phyloP scores from a whole-genome alignment of 192 early-diverging fungal species.

The Dissophora globulifera region DNA sequence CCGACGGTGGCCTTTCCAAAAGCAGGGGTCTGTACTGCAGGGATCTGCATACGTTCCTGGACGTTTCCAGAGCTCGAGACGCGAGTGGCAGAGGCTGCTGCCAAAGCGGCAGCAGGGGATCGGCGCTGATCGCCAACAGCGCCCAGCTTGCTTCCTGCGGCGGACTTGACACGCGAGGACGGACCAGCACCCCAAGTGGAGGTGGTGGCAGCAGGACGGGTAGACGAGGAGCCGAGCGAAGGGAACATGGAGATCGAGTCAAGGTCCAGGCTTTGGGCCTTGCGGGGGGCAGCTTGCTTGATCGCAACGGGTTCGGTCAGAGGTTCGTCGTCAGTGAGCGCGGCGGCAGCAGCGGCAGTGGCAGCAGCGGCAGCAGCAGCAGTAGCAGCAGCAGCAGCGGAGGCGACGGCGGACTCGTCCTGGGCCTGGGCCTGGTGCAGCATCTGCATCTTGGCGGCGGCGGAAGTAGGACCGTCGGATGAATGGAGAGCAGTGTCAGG shows the following conservation, averaged over 20 bases:
- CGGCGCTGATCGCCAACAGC: conserved; percentile 54
- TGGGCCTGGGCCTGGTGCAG: conserved; percentile 45
- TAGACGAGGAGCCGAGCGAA: conserved; percentile 67
- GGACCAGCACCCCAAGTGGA: conserved; percentile 59
- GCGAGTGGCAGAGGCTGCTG: conserved; percentile 44
- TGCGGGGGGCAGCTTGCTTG: conserved; percentile 34
- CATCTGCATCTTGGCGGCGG: conserved; percentile 42
- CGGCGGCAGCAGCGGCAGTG: conserved; percentile 25
- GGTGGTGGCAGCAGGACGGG: conserved; percentile 38
- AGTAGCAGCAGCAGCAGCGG: conserved; percentile 32
- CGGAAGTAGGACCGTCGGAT: conserved; percentile 18
- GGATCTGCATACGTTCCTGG: conserved; percentile 69
- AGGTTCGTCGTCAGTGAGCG: conserved; percentile 18
- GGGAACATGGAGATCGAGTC: conserved; percentile 80
- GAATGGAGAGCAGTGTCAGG: conserved; percentile 21
- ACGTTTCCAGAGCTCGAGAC: conserved; percentile 53
- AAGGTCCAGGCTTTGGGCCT: conserved; percentile 61
- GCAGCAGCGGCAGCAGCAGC: conserved; percentile 28
- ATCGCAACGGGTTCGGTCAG: conserved; percentile 8
- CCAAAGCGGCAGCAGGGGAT: conserved; percentile 43
- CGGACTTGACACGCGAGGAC: conserved; percentile 48
- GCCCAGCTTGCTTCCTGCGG: conserved; percentile 51
- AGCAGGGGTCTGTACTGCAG: conserved; percentile 57
- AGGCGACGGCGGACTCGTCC: conserved; percentile 31
- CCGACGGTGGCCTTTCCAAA: conserved; percentile 60